phyloP scores from a whole-genome alignment of 495 filamentous ascomycete species.

The Neurospora tetrasperma region DNA sequence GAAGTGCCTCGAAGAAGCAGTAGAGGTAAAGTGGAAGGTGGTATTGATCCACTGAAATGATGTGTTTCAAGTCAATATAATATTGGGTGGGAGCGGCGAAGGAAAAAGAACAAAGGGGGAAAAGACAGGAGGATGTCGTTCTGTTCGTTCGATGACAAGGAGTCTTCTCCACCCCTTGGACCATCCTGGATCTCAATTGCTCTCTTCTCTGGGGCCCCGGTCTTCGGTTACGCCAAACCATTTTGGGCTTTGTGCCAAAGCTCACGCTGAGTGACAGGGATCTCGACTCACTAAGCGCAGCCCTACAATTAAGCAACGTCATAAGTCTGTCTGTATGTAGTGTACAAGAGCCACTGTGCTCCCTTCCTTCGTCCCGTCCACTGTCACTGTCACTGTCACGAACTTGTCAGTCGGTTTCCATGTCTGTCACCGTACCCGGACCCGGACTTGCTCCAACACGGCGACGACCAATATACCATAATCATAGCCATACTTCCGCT shows the following conservation, averaged over 20 bases:
- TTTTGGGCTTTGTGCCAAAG: slow-evolving; percentile 11
- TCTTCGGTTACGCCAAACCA: slow-evolving; percentile 19
- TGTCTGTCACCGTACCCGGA: not conserved
- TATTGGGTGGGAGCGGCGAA: not conserved
- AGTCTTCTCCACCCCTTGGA: too few species aligned
- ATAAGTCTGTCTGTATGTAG: not conserved
- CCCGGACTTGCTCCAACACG: not conserved
- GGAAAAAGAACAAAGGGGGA: not conserved
- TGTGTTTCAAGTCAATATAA: not conserved
- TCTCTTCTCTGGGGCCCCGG: not conserved
- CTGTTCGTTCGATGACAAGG: too few species aligned
- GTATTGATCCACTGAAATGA: not conserved
- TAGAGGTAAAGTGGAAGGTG: not conserved
- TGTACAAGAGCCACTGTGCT: slow-evolving; percentile 3
- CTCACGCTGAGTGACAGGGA: slow-evolving; percentile 16
- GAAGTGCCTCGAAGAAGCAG: not conserved
- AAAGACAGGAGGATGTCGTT: too few species aligned
- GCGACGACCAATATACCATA: not conserved
- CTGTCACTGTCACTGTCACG: not conserved
- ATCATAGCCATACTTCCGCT: not conserved
- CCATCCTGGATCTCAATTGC: too few species aligned
- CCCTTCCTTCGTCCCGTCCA: not conserved
- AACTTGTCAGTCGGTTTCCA: not conserved
- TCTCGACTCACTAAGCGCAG: slow-evolving; percentile 13
- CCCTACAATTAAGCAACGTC: slow-evolving; percentile 29